Conservation (phyloP, 495 filamentous ascomycete species). For the Podospora fimiseda region DNA sequence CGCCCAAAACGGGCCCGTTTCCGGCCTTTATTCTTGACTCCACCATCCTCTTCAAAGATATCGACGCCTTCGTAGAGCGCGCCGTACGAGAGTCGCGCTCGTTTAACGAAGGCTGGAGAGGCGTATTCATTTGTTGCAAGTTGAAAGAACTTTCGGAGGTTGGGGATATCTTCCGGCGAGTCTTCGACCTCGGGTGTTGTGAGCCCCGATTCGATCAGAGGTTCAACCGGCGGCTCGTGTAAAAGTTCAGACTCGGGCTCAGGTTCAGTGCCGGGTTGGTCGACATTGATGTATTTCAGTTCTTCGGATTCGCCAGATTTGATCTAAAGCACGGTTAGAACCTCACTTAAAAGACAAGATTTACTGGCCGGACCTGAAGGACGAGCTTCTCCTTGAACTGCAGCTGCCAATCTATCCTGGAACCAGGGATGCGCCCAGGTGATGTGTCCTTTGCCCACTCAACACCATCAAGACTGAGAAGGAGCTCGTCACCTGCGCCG, state of each 20-base stretch:
- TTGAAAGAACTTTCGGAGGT: constrained; percentile 17
- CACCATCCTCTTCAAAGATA: constrained; percentile 67
- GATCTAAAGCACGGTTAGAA: constrained; percentile 18
- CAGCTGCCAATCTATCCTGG: constrained; percentile 68
- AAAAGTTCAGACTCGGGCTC: background rate
- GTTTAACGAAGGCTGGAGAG: constrained; percentile 73
- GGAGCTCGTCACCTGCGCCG: constrained; percentile 70
- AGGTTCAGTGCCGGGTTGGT: constrained; percentile 26
- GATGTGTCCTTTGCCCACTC: constrained; percentile 47
- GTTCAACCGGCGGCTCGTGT: constrained; percentile 7
- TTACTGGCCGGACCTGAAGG: constrained; percentile 47
- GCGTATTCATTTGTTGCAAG: constrained; percentile 44
- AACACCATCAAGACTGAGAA: constrained; percentile 60
- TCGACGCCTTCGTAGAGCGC: constrained; percentile 54
- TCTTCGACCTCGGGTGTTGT: constrained; percentile 7
- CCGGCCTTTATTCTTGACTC: constrained; percentile 54
- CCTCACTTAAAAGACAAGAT: background rate
- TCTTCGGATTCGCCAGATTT: constrained; percentile 31
- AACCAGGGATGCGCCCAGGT: constrained; percentile 57
- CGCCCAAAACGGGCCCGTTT: constrained; percentile 72
- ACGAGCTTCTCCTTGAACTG: constrained; percentile 51
- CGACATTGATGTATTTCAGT: constrained; percentile 39
- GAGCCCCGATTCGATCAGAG: background rate
- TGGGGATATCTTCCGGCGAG: constrained; percentile 2
- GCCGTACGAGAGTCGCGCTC: constrained; percentile 54